Conservation (phyloP, 1,139 yeast genomes). For the Diutina pseudorugosa region DNA sequence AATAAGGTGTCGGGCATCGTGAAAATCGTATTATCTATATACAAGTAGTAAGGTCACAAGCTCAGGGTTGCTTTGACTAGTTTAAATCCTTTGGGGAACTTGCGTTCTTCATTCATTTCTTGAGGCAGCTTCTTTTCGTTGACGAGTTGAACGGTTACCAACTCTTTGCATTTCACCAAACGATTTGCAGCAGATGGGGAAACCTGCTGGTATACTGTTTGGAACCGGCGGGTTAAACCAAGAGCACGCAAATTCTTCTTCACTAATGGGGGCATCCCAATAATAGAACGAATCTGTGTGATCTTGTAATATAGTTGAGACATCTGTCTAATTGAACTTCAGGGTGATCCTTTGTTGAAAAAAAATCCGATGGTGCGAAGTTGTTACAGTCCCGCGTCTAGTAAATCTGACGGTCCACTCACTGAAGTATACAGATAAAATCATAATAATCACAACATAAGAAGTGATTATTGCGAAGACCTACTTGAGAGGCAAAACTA, state of each 20-base stretch:
- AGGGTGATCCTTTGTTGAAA: neutral
- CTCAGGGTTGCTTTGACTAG: constrained; percentile 13
- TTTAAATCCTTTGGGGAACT: constrained; percentile 37
- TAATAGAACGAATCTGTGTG: constrained; percentile 68
- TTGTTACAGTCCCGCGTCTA: too few species aligned
- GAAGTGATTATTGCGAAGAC: too few species aligned
- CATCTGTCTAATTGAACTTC: neutral
- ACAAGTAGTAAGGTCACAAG: neutral
- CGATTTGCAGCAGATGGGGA: constrained; percentile 79
- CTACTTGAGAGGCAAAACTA: too few species aligned
- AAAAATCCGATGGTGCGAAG: neutral
- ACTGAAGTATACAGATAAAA: too few species aligned
- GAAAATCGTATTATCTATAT: neutral
- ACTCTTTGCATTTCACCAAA: constrained; percentile 72
- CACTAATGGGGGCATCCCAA: constrained; percentile 67
- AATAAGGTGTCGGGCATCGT: neutral
- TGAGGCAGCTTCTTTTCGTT: constrained; percentile 34
- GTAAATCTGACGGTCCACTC: too few species aligned
- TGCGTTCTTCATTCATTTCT: constrained; percentile 41
- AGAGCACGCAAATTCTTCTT: constrained; percentile 57
- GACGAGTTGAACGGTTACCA: constrained; percentile 75
- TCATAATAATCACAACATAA: too few species aligned
- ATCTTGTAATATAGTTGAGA: constrained; percentile 33
- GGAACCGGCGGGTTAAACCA: constrained; percentile 68
- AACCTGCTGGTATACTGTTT: constrained; percentile 60